Conservation (phyloP, 192 early-diverging fungal species). For the Dispira simplex region DNA sequence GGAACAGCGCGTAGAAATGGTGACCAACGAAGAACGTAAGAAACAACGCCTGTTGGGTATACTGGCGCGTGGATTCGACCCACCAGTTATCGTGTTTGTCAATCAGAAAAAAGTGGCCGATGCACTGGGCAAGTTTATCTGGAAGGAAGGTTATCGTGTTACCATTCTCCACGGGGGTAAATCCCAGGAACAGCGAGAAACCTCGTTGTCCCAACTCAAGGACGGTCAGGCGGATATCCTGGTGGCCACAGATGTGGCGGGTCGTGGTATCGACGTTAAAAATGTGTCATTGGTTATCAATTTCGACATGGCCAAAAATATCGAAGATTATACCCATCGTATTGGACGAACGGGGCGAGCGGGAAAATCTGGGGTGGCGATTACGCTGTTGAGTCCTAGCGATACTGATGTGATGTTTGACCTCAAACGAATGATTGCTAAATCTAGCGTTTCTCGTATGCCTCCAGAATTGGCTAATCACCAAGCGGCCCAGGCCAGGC, state of each 20-base stretch:
- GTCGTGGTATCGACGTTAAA: conserved; percentile 97
- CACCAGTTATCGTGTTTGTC: conserved; percentile 95
- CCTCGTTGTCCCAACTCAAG: conserved; percentile 65
- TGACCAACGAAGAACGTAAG: conserved; percentile 64
- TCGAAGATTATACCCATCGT: conserved; percentile 97
- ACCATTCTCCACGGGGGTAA: conserved; percentile 91
- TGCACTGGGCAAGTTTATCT: conserved; percentile 56
- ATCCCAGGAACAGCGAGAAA: conserved; percentile 93
- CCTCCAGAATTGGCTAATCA: conserved; percentile 79
- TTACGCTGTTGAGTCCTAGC: conserved; percentile 68
- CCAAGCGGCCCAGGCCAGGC: conserved; percentile 68
- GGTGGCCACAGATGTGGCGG: conserved; percentile 97
- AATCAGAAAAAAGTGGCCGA: conserved; percentile 93
- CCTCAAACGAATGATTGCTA: conserved; percentile 46
- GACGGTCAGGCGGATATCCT: conserved; percentile 69
- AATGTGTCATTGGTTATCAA: conserved; percentile 94
- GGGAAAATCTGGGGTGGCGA: conserved; percentile 76
- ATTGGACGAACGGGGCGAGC: conserved; percentile 98
- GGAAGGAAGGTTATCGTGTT: conserved; percentile 30
- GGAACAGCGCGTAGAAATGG: conserved; percentile 90
- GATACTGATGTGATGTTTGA: conserved; percentile 87
- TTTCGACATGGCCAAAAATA: conserved; percentile 96
- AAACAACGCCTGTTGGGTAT: conserved; percentile 47
- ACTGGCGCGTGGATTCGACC: conserved; percentile 24
- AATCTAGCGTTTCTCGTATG: conserved; percentile 57